These are phyloP conservation scores for Cyclocybe aegerita DNA, from an alignment of 768 basidiomycete species.

Conservation along the genomic window DNA sequence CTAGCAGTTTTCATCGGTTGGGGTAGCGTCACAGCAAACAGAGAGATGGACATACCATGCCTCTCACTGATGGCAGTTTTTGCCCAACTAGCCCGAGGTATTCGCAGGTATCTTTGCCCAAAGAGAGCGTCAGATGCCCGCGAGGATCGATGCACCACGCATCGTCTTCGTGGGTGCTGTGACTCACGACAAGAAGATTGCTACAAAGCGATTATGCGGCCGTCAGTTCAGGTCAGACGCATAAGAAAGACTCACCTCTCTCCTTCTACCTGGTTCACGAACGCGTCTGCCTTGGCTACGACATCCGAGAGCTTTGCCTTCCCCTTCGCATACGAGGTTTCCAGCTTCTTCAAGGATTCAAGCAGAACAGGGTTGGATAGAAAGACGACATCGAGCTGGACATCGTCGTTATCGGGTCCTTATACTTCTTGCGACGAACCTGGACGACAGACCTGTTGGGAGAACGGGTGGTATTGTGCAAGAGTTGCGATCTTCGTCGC, in stretches of 20 bases:
- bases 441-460: slow-evolving; percentile 43
- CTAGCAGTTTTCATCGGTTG: slow-evolving; percentile 29
- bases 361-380: slow-evolving; percentile 43
- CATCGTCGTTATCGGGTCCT: neutral
- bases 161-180: slow-evolving; percentile 41
- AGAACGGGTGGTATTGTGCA: slow-evolving; percentile 47
- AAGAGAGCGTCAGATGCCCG: slow-evolving; percentile 55
- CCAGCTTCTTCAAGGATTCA: slow-evolving; percentile 36
- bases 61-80: slow-evolving; percentile 47
- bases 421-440: neutral
- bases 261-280: slow-evolving; percentile 19
- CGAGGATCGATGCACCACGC: slow-evolving; percentile 72
- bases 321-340: slow-evolving; percentile 45
- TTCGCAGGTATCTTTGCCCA: slow-evolving; percentile 59
- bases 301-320: slow-evolving; percentile 41
- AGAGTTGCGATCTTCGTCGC: slow-evolving; percentile 31
- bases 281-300: slow-evolving; percentile 36
- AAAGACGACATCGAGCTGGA: slow-evolving; percentile 64
- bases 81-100: slow-evolving; percentile 58
- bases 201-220: slow-evolving; percentile 21
- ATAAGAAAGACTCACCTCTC: slow-evolving; percentile 23
- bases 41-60: slow-evolving; percentile 39
- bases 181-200: slow-evolving; percentile 35
- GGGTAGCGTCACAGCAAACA: neutral
- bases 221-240: neutral